Base-by-base conservation (phyloP, 1,284 basidiomycete species). In the Coniophora puteana region DNA sequence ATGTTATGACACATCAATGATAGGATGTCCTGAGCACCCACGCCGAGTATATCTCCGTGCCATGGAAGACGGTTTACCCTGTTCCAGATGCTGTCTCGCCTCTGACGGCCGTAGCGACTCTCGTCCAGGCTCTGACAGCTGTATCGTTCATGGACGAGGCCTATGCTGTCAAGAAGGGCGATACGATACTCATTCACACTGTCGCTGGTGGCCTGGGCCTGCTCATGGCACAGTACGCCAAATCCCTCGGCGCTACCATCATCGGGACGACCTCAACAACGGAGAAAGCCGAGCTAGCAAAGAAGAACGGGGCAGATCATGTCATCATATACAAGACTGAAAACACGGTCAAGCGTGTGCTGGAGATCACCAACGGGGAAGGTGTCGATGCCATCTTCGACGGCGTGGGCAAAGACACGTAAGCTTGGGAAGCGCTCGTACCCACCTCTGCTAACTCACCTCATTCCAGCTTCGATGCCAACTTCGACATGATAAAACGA, bases 381-480 rank as follows among this genome's bases (percentile, higher is more conserved):
- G 94, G 94, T 17, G 88, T 93, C 7, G 75, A 93, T 52, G 93
- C 78, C 8, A 76, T 94, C 26, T 96, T 87, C 57, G 94, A 99
- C 61, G 93, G 94, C 31, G 92, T 99, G 18, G 95, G 95, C 8
- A 93, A 87, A 65, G 88, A 91, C 59, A 94, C 91, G 73, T 89
- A 59, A 45, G 83, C 70, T 24, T 7, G 5, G 14, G 22, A 2
- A 8, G 17, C 8, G 3, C 7, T 28, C 24, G 25, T 29, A 26
- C 14, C 36, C 36, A 20, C 37, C 10, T 7, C 4, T 44, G 36
- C 30, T 31, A 10, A 34, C 11, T 20, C 20, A 29, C 26, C 11
- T 38, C 25, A 37, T 21, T 31, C 5, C 47, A 89, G 87, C 7
- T 94, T 90, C 62, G 83, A 92, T 49, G 75, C 76, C 50, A 77